Percentiles rank a stretch among this genome's conserved stretches.
These are phyloP conservation scores for Salix exigua DNA, from an alignment of 345 rosid species.

Conservation along the genomic window DNA sequence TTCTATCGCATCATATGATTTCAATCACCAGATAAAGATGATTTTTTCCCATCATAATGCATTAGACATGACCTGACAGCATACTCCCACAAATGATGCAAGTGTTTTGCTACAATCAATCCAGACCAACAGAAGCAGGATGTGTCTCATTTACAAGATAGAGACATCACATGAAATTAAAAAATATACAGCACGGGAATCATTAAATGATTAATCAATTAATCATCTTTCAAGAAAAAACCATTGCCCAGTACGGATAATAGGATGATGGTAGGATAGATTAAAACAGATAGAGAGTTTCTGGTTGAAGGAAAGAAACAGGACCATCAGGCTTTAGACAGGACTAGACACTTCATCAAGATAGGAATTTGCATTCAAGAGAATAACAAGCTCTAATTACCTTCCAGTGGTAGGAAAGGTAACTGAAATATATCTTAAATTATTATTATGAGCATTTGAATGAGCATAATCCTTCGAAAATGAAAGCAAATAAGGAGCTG, in stretches of 20 bases:
- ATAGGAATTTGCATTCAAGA: not conserved
- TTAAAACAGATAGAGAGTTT: not conserved
- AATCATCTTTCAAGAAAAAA: too few relatives aligned
- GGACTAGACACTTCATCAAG: not conserved
- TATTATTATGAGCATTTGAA: constrained; percentile 1
- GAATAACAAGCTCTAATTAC: not conserved
- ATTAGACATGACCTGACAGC: not conserved
- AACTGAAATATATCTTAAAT: constrained; percentile 2
- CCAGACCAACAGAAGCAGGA: not conserved
- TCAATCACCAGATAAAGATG: not conserved
- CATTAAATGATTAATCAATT: too few relatives aligned
- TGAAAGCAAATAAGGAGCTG: constrained; percentile 20
- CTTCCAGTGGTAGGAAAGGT: constrained; percentile 2
- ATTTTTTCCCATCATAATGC: not conserved
- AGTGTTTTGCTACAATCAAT: not conserved
- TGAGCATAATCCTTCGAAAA: constrained; percentile 7
- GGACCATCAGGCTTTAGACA: not conserved
- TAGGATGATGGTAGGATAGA: not conserved
- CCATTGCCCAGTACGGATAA: too few relatives aligned
- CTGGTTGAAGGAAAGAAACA: not conserved
- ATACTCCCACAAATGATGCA: not conserved
- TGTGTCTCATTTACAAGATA: not conserved
- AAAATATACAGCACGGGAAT: too few relatives aligned
- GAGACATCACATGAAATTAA: not conserved
- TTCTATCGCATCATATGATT: not conserved